Percentiles rank a stretch among this genome's conserved stretches.
Conservation (phyloP, 1,284 basidiomycete genomes). For the Ustilago lituana region DNA sequence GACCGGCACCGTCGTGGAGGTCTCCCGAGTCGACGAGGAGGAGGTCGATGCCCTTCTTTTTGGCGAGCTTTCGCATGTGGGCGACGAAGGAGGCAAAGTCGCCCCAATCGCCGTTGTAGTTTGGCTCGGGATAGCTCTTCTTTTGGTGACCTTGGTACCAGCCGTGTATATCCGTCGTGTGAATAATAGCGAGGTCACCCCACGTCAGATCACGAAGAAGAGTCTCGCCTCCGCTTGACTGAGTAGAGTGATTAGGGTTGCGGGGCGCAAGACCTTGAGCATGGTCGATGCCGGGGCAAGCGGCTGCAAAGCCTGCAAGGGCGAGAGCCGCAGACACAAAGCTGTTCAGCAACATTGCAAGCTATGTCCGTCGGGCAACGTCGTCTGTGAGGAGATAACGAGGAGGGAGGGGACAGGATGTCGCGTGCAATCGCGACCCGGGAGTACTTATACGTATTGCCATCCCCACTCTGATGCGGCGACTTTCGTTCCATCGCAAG, state of each 20-base stretch:
- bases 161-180: slow-evolving; percentile 83
- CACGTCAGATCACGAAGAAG: slow-evolving; percentile 73
- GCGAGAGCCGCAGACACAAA: slow-evolving; percentile 7
- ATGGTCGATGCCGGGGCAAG: slow-evolving; percentile 36
- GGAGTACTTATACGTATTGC: too few species aligned
- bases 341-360: slow-evolving; percentile 16
- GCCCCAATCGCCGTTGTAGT: slow-evolving; percentile 63
- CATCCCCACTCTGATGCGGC: too few species aligned
- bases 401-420: slow-evolving; percentile 13
- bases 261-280: slow-evolving; percentile 35
- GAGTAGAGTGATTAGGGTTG: slow-evolving; percentile 6
- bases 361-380: too few species aligned
- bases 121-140: slow-evolving; percentile 63
- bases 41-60: slow-evolving; percentile 58
- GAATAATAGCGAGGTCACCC: slow-evolving; percentile 80
- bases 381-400: too few species aligned
- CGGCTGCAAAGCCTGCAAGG: slow-evolving; percentile 10
- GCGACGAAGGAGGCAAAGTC: slow-evolving; percentile 64
- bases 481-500: too few species aligned
- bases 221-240: slow-evolving; percentile 12
- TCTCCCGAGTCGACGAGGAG: slow-evolving; percentile 64
- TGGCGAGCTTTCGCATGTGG: slow-evolving; percentile 58
- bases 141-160: slow-evolving; percentile 63
- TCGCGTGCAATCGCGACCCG: slow-evolving; percentile 7
- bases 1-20: slow-evolving; percentile 63